Evolutionary conservation across 2,329 filamentous ascomycete genomes (phyloP).

Genomic region (Clarireedia hainanense): DNA sequence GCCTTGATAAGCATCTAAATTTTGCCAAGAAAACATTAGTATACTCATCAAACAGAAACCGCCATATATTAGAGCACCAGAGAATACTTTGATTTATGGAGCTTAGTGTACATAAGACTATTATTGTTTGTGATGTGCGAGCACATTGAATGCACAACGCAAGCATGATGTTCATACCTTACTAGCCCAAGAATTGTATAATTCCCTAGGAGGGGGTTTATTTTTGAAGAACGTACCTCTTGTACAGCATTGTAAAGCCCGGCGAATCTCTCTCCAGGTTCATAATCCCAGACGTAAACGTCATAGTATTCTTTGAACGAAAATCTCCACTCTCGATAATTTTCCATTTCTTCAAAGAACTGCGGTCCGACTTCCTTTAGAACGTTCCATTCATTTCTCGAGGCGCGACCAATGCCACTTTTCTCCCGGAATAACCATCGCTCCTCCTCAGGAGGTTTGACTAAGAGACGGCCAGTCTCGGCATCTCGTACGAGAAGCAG

Average conservation of each 20-base stretch:
- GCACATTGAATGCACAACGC: no score
- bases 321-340: constrained; percentile 31
- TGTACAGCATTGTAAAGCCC: constrained; percentile 28
- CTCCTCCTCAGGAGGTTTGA: constrained; percentile 31
- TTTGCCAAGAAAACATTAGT: not conserved
- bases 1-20: constrained; percentile 32
- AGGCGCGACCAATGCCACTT: constrained; percentile 33
- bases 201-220: no score
- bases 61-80: no score
- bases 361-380: constrained; percentile 29
- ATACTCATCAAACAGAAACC: no score
- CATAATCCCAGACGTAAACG: constrained; percentile 35
- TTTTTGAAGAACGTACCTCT: constrained; percentile 18
- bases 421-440: constrained; percentile 34
- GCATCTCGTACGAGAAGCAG: constrained; percentile 35
- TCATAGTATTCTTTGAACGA: constrained; percentile 37
- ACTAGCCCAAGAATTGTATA: no score
- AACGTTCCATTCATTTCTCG: constrained; percentile 32
- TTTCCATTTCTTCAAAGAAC: constrained; percentile 35
- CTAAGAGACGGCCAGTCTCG: constrained; percentile 32
- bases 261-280: constrained; percentile 28
- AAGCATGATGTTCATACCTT: no score
- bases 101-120: no score
- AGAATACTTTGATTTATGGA: not conserved
- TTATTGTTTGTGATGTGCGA: no score